Base-by-base conservation (phyloP, 2,329 filamentous ascomycete species). In the Tolypocladium paradoxum region DNA sequence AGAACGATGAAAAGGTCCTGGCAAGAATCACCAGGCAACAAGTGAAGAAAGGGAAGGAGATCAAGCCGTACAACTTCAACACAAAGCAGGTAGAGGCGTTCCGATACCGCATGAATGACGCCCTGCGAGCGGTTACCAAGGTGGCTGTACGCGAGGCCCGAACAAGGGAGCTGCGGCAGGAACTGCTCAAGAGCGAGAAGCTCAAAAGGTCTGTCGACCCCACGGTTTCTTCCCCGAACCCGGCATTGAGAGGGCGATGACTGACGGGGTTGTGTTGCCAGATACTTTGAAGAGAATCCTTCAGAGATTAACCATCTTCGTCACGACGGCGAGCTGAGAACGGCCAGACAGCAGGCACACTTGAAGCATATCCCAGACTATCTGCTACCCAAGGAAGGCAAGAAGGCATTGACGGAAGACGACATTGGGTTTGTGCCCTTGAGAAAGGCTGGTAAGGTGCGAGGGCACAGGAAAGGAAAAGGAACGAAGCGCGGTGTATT, bases 261-360 rank as follows among this genome's bases (percentile, higher is more conserved):
- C 34, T 29, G 22, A 36, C 37, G 24, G 27, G 48, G 24, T 11
- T 18, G 14, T 49, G 6, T 18, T 47, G 43, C 20, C 40, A 75
- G 72, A 50, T 90, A 97, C 74, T 99, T 97, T 64, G 93, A 97
- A 66, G 93, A 99, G 70, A 96, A 99, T 67, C 93, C 93, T 0
- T 83, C 86, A 34, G 92, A 97, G 65, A 73, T 97, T 58, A 82
- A 83, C 37, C 90, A 96, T 66, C 76, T 97, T 59, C 82, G 92
- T 29, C 93, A 99, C 66, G 93, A 99, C 66, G 85, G 85, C 37
- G 92, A 96, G 68, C 76, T 95, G 53, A 81, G 90, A 55, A 84
- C 90, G 27, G 89, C 91, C 16, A 77, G 88, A 55, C 84, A 90
- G 47, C 91, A 97, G 70, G 81, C 87, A 8, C 93, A 99, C 74